Conservation (phyloP, 352 stramenopile genomes). For the Globisporangium cylindrosporum region DNA sequence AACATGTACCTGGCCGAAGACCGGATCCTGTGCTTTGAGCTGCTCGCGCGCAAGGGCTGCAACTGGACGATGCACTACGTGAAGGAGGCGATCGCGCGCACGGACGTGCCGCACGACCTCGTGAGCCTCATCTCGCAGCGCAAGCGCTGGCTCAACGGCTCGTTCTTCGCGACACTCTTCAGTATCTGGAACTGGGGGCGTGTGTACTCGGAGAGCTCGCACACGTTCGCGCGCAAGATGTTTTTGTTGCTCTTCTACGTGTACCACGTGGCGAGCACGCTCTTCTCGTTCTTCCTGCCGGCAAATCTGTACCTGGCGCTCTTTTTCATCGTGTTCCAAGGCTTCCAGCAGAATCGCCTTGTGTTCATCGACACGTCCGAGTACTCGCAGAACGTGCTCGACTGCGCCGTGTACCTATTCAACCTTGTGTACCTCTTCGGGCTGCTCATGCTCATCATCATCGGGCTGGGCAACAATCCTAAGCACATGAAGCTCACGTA, state of each 20-base stretch:
- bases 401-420: conserved; percentile 73
- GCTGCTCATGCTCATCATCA: conserved; percentile 82
- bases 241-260: conserved; percentile 72
- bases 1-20: conserved; percentile 91
- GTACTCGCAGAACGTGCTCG: conserved; percentile 51
- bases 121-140: conserved; percentile 82
- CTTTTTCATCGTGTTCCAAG: conserved; percentile 87
- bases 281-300: conserved; percentile 71
- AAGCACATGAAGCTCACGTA: conserved; percentile 88
- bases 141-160: conserved; percentile 85
- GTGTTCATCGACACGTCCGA: conserved; percentile 77
- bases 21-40: conserved; percentile 82
- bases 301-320: conserved; percentile 84
- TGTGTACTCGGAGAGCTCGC: conserved; percentile 80
- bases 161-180: conserved; percentile 87
- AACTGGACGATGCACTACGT: conserved; percentile 89
- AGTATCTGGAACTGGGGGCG: conserved; percentile 84
- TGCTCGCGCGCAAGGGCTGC: conserved; percentile 78
- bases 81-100: conserved; percentile 77
- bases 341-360: conserved; percentile 85
- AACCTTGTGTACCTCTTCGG: conserved; percentile 79
- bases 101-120: conserved; percentile 79
- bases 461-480: conserved; percentile 82
- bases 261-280: conserved; percentile 72
- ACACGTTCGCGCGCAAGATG: conserved; percentile 69